These are phyloP conservation scores for Arbutus unedo DNA, from an alignment of 148 eudicot genomes.

Conservation along the genomic window DNA sequence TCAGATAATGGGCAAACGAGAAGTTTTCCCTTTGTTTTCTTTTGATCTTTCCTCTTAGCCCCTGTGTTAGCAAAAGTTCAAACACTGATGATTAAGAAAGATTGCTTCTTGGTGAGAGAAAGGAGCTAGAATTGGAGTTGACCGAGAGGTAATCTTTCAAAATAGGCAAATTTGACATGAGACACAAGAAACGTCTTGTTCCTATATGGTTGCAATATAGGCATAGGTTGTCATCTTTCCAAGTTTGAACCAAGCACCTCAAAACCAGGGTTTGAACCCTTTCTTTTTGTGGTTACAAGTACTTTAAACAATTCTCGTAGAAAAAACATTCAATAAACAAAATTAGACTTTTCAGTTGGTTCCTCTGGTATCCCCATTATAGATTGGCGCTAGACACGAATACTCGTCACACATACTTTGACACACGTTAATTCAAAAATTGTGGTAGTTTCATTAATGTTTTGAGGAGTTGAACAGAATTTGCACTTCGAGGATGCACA, in stretches of 20 bases:
- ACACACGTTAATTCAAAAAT: neutral
- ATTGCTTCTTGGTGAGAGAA: neutral
- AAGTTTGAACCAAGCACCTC: neutral
- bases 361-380: neutral
- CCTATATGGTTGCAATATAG: neutral
- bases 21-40: neutral
- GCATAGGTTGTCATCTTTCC: neutral
- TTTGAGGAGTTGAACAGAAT: neutral
- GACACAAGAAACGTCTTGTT: neutral
- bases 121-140: neutral
- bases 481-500: neutral
- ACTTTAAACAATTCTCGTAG: neutral
- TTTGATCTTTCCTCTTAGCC: neutral
- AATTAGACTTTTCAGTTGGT: neutral
- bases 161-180: neutral
- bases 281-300: neutral
- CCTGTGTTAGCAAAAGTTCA: neutral
- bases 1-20: neutral
- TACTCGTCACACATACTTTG: neutral
- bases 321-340: neutral
- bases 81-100: neutral
- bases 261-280: neutral
- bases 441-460: neutral
- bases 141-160: neutral
- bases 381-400: neutral